Conservation (phyloP, 805 yeast genomes). For the Kluyveromyces dobzhanskii region DNA sequence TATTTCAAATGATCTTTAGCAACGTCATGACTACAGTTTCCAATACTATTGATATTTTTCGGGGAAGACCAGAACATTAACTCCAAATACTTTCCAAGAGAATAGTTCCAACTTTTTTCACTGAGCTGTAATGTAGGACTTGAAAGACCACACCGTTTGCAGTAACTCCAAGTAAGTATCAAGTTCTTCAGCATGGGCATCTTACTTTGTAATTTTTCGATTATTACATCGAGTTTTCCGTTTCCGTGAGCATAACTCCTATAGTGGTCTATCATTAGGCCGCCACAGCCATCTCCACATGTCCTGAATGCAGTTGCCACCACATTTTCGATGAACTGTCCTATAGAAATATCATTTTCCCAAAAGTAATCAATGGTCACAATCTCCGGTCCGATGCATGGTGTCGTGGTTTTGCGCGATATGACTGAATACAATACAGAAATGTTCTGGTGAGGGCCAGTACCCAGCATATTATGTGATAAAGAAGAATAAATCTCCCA, state of each 20-base stretch:
- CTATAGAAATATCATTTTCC: constrained; percentile 84
- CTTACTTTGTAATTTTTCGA: constrained; percentile 52
- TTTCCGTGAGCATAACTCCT: constrained; percentile 83
- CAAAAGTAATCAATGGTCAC: constrained; percentile 80
- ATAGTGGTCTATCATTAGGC: constrained; percentile 61
- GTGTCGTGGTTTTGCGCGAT: constrained; percentile 75
- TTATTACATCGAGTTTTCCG: constrained; percentile 69
- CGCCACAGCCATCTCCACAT: constrained; percentile 81
- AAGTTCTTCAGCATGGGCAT: constrained; percentile 56
- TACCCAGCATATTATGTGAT: constrained; percentile 53
- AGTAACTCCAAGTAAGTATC: constrained; percentile 84
- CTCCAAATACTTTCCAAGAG: constrained; percentile 91
- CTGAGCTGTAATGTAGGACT: constrained; percentile 78
- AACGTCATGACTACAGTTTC: constrained; percentile 71
- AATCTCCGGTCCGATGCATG: constrained; percentile 87
- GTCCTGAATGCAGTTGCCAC: constrained; percentile 55
- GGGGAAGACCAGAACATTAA: constrained; percentile 66
- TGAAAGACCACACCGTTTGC: constrained; percentile 66
- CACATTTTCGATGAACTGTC: constrained; percentile 77
- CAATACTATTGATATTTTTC: constrained; percentile 46
- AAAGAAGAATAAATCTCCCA: constrained; percentile 58
- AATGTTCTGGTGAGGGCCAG: constrained; percentile 69
- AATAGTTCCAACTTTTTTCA: constrained; percentile 80
- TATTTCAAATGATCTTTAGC: constrained; percentile 75
- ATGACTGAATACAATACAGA: constrained; percentile 75